phyloP scores from a whole-genome alignment of 129 eudicot species.

The Lonicera japonica region DNA sequence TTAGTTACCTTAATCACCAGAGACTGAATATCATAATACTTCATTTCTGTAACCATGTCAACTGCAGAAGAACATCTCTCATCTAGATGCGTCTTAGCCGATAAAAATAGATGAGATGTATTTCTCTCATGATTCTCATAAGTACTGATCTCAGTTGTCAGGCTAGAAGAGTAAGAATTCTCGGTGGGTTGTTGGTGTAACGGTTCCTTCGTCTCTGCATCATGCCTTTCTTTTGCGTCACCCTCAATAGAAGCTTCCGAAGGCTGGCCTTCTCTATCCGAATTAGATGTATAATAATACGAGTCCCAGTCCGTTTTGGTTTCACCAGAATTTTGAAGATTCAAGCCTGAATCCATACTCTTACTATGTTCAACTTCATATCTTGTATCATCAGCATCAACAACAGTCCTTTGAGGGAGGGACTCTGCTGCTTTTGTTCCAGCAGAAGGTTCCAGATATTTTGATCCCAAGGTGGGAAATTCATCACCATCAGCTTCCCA shows the following conservation, averaged over 20 bases:
- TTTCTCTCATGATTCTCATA: constrained; percentile 20
- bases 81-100: too few relatives aligned
- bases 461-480: constrained; percentile 4
- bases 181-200: constrained; percentile 2
- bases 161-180: constrained; percentile 1
- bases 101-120: background rate
- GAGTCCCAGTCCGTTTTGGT: constrained; percentile 13
- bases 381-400: background rate
- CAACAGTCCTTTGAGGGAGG: too few relatives aligned
- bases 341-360: constrained; percentile 8
- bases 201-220: background rate
- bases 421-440: background rate
- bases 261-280: constrained; percentile 10
- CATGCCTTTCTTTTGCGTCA: constrained; percentile 1
- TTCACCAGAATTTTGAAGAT: constrained; percentile 6
- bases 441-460: background rate
- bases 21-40: constrained; percentile 24
- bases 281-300: background rate
- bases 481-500: constrained; percentile 10
- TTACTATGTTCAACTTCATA: constrained; percentile 13
- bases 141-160: constrained; percentile 1
- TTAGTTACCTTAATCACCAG: constrained; percentile 28
- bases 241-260: constrained; percentile 8
- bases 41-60: background rate
- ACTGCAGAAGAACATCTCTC: background rate